These are phyloP conservation scores for Chalciporus chontae DNA, from an alignment of 768 basidiomycete species.

Conservation along the genomic window DNA sequence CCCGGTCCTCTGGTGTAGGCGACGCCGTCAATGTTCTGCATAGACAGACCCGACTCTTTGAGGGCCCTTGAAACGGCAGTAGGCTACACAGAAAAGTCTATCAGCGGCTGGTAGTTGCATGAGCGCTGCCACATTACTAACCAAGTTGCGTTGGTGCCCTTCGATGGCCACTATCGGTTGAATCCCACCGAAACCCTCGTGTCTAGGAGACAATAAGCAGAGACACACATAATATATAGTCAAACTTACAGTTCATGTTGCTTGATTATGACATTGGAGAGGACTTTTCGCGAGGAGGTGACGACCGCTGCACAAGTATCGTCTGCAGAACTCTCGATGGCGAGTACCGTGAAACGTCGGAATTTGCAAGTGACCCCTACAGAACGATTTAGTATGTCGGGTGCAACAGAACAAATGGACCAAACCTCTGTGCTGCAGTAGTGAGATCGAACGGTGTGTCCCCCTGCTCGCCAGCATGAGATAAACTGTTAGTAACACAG, in stretches of 20 bases:
- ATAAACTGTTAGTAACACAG: not conserved
- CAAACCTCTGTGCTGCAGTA: not conserved
- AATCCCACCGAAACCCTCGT: constrained; percentile 56
- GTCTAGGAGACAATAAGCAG: constrained; percentile 9
- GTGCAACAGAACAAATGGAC: not conserved
- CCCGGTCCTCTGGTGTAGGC: constrained; percentile 91
- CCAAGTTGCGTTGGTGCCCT: constrained; percentile 80
- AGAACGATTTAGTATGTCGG: not conserved
- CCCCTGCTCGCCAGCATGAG: too few species aligned
- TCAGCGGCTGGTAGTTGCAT: not conserved
- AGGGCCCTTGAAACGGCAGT: constrained; percentile 67
- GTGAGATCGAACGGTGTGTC: not conserved
- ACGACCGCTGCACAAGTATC: constrained; percentile 92
- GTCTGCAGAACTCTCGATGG: constrained; percentile 87
- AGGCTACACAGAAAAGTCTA: constrained; percentile 46
- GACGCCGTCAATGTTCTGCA: constrained; percentile 74
- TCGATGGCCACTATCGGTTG: constrained; percentile 74
- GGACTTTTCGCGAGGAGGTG: constrained; percentile 59
- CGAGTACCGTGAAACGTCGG: constrained; percentile 58
- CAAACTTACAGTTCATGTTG: constrained; percentile 61
- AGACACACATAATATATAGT: not conserved
- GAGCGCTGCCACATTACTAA: constrained; percentile 17
- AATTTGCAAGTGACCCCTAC: not conserved
- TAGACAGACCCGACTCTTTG: constrained; percentile 52
- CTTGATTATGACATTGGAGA: constrained; percentile 84